Conservation (phyloP, 2,329 filamentous ascomycete species). For the Aspergillus cejpii region DNA sequence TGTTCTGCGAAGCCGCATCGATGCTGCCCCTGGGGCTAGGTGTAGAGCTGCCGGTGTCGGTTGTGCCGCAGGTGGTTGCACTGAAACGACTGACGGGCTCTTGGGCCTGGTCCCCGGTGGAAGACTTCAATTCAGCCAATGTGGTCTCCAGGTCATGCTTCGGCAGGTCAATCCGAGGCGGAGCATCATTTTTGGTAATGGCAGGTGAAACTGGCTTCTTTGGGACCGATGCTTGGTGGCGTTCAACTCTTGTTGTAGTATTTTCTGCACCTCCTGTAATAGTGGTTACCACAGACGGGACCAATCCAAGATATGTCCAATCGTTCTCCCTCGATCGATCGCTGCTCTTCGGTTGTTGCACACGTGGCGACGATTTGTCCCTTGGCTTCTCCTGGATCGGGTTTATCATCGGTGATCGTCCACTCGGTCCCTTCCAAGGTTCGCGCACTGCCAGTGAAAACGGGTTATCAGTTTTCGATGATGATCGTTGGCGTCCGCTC, state of each 20-base stretch:
- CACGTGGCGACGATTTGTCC: slow-evolving; percentile 52
- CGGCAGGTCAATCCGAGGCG: slow-evolving; percentile 20
- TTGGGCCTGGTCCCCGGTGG: slow-evolving; percentile 27
- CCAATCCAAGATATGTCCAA: slow-evolving; percentile 20
- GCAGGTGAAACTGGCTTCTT: slow-evolving; percentile 6
- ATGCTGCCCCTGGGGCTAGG: slow-evolving; percentile 33
- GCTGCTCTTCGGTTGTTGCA: slow-evolving; percentile 16
- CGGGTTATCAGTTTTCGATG: slow-evolving; percentile 35
- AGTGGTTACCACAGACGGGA: slow-evolving; percentile 29
- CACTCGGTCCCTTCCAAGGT: slow-evolving; percentile 67
- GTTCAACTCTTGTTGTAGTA: no score
- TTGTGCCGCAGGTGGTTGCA: slow-evolving; percentile 55
- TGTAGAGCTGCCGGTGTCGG: slow-evolving; percentile 41
- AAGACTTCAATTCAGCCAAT: slow-evolving; percentile 36
- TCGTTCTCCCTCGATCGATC: slow-evolving; percentile 28
- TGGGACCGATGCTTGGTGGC: slow-evolving; percentile 23
- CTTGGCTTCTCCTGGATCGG: slow-evolving; percentile 57
- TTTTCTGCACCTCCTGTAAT: slow-evolving; percentile 26
- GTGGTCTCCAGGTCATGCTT: slow-evolving; percentile 29
- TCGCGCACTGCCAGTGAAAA: slow-evolving; percentile 42
- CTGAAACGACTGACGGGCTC: slow-evolving; percentile 58
- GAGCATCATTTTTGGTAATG: slow-evolving; percentile 12
- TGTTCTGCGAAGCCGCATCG: slow-evolving; percentile 29
- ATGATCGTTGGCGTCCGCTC: slow-evolving; percentile 27
- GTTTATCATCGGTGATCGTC: slow-evolving; percentile 57